phyloP scores from a whole-genome alignment of 2,329 filamentous ascomycete genomes.

The Mariannaea elegans region DNA sequence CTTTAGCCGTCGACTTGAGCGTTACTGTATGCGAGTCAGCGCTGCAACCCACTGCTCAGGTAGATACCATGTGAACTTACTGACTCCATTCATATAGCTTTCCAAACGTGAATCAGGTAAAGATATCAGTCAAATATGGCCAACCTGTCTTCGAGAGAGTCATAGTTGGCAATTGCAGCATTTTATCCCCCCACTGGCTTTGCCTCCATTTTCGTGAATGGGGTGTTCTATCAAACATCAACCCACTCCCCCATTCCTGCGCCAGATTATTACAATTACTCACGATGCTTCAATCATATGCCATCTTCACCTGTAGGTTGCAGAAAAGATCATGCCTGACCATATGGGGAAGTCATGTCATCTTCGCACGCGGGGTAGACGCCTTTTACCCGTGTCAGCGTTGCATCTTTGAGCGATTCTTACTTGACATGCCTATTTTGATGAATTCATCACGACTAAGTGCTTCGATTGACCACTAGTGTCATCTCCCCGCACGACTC shows the following conservation, averaged over 20 bases:
- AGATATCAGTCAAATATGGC: too few species aligned
- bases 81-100: neutral
- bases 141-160: too few species aligned
- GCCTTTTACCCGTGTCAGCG: slow-evolving; percentile 11
- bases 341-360: neutral
- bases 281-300: neutral
- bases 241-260: too few species aligned
- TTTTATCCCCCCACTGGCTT: too few species aligned
- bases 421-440: neutral
- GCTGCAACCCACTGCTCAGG: neutral
- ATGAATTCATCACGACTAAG: neutral
- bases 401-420: neutral
- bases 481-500: neutral
- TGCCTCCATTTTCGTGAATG: too few species aligned
- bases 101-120: too few species aligned
- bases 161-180: too few species aligned
- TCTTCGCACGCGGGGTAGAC: slow-evolving; percentile 3
- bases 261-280: too few species aligned
- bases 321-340: too few species aligned
- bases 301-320: neutral
- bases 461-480: too few species aligned
- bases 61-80: too few species aligned
- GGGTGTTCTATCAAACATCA: too few species aligned
- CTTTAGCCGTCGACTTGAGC: neutral
- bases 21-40: neutral